A percentile compares a stretch with the other conserved stretches of the same genome.
Evolutionary conservation across 768 basidiomycete species (phyloP).

Genomic region (Agrocybe chaxingu): DNA sequence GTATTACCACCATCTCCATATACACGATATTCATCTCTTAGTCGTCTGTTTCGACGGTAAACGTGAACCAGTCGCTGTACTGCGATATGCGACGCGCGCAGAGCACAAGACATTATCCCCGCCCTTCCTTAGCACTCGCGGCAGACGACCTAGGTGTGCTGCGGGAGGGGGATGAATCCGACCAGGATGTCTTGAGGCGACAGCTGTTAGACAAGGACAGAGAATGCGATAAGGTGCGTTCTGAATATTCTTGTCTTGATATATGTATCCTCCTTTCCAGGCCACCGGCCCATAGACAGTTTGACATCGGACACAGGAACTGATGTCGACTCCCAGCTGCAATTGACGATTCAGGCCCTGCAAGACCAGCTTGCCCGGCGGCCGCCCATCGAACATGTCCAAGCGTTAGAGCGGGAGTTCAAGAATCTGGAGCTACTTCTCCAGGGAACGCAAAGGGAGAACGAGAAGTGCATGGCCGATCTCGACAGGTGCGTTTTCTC

Average conservation of each 20-base stretch:
- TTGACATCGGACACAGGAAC: not conserved
- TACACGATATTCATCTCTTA: not conserved
- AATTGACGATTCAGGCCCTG: constrained; percentile 57
- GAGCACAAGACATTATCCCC: constrained; percentile 52
- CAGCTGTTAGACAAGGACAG: constrained; percentile 67
- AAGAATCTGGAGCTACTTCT: constrained; percentile 73
- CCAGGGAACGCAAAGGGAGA: constrained; percentile 81
- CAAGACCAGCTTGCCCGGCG: constrained; percentile 65
- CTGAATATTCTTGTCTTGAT: not conserved
- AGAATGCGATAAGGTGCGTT: constrained; percentile 63
- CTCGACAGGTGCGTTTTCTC: constrained; percentile 57
- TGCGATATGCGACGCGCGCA: constrained; percentile 60
- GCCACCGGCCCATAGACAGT: not conserved
- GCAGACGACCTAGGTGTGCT: constrained; percentile 60
- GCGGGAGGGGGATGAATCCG: constrained; percentile 54
- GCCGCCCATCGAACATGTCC: constrained; percentile 65
- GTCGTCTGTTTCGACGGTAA: not conserved
- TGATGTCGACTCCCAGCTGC: constrained; percentile 39
- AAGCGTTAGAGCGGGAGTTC: constrained; percentile 68
- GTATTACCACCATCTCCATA: not conserved
- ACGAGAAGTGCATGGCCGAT: constrained; percentile 81
- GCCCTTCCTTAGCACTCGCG: constrained; percentile 48
- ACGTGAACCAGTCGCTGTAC: not conserved
- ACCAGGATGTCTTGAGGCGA: constrained; percentile 58
- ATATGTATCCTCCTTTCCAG: not conserved